Evolutionary conservation across 73 alveolate genomes (phyloP).

Genomic region (Paramecium pentaurelia): DNA sequence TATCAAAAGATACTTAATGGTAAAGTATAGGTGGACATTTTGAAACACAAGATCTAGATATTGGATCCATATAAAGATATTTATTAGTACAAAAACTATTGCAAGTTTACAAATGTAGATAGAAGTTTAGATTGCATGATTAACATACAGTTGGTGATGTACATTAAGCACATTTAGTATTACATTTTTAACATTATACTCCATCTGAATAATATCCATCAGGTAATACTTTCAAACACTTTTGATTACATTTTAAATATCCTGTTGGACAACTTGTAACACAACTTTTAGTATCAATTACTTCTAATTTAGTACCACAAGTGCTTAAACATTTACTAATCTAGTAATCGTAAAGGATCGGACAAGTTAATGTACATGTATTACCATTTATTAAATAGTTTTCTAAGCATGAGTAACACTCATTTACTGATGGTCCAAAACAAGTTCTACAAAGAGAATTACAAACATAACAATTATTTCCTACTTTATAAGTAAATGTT

Average conservation of each 20-base stretch:
- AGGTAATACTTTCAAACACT: not conserved
- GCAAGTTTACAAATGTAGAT: not conserved
- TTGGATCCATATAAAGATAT: not conserved
- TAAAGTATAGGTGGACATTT: not conserved
- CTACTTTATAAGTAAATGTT: not conserved
- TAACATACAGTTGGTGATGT: not conserved
- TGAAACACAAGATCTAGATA: not conserved
- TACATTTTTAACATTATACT: not conserved
- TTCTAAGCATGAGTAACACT: not conserved
- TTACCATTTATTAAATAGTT: not conserved
- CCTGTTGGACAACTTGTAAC: not conserved
- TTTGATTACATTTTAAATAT: not conserved
- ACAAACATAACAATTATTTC: not conserved
- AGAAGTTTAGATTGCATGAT: not conserved
- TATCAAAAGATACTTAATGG: not conserved
- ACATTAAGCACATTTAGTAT: not conserved
- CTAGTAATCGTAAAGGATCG: not conserved
- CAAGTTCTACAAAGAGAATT: not conserved
- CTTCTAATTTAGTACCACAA: not conserved
- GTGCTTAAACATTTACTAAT: not conserved
- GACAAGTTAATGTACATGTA: not conserved
- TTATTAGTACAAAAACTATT: not conserved
- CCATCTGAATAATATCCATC: constrained; percentile 13
- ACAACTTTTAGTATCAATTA: not conserved
- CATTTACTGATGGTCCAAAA: not conserved